Base-by-base conservation (phyloP, 2,329 filamentous ascomycete species). In the Coniosporium tulheliwenetii region DNA sequence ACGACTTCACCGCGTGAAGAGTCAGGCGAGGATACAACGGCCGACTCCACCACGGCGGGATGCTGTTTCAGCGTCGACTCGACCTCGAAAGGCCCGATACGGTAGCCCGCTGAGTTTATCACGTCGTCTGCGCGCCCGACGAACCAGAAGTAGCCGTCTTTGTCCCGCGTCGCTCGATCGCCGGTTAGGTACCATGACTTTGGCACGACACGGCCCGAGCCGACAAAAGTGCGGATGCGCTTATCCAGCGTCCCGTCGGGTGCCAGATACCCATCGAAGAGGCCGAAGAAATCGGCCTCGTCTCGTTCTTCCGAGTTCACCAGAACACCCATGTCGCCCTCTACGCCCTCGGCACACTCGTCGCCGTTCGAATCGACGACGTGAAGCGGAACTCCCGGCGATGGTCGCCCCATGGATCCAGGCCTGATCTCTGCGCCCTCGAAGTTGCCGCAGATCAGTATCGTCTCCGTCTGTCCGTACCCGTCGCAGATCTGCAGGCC, bases 41-140 rank as follows among this genome's bases (percentile, higher is more conserved):
- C 60, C 15, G 57, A 61, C 42, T 64, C 60, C 15, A 60, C 52
- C 8, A 64, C 58, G 2, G 52, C 53, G 3, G 57, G 52, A 44
- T 64, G 60, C 14, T 58, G 49, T 46, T 63, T 62, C 9, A 64
- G 50, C 4, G 58, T 59, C 2, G 59, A 62, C 45, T 64, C 61
- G 30, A 64, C 57, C 51, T 64, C 61, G 45, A 63, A 63, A 0
- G 60, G 61, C 7, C 61, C 55, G 15, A 61, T 59, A 19, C 61
- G 51, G 45, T 64, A 64, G 3, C 61, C 60, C 31, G 56, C 50
- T 8, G 55, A 57, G 41, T 64, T 64, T 41, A 64, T 63, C 15
- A 63, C 60, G 43, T 58, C 57, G 43, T 59, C 57, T n/a, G 50
- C 44, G 12, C 56, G 41, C 5, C 57, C 56, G 5, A 59, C 56